A percentile compares a stretch with the other conserved stretches of the same genome.
phyloP scores from a whole-genome alignment of 306 rosid genomes.

The Dryas octopetala region DNA sequence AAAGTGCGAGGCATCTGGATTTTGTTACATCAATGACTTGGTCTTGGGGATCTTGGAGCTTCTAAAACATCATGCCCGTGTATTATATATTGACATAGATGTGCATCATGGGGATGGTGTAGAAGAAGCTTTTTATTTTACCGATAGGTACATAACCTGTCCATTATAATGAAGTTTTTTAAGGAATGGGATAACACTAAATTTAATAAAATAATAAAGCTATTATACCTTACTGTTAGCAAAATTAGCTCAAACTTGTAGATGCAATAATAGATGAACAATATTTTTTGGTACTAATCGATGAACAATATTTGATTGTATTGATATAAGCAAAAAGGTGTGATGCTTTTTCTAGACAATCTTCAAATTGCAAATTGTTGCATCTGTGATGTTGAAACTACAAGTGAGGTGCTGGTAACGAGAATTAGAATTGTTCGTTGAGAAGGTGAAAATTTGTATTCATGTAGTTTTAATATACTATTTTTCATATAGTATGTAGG shows the following conservation, averaged over 20 bases:
- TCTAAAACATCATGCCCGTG: constrained; percentile 92
- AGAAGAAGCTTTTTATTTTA: constrained; percentile 96
- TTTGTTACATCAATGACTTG: constrained; percentile 97
- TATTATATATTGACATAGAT: constrained; percentile 90
- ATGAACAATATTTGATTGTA: neutral
- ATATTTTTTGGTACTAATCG: too few species aligned
- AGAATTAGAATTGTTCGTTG: neutral
- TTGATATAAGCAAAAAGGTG: neutral
- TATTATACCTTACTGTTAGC: neutral
- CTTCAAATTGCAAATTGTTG: constrained; percentile 1
- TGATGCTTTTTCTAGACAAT: neutral
- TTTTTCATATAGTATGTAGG: neutral
- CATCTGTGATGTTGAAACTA: constrained; percentile 6
- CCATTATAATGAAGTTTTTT: constrained; percentile 11
- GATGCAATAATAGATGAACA: neutral
- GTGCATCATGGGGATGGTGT: constrained; percentile 99
- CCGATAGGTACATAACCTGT: constrained; percentile 72
- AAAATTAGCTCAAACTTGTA: neutral
- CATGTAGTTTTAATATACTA: neutral
- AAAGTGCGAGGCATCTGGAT: constrained; percentile 98
- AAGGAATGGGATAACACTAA: constrained; percentile 13
- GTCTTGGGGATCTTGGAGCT: constrained; percentile 97
- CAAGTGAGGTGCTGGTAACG: neutral
- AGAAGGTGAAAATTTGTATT: neutral
- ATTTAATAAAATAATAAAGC: neutral